phyloP scores from a whole-genome alignment of 2,329 filamentous ascomycete species.

The Fusarium sp. region DNA sequence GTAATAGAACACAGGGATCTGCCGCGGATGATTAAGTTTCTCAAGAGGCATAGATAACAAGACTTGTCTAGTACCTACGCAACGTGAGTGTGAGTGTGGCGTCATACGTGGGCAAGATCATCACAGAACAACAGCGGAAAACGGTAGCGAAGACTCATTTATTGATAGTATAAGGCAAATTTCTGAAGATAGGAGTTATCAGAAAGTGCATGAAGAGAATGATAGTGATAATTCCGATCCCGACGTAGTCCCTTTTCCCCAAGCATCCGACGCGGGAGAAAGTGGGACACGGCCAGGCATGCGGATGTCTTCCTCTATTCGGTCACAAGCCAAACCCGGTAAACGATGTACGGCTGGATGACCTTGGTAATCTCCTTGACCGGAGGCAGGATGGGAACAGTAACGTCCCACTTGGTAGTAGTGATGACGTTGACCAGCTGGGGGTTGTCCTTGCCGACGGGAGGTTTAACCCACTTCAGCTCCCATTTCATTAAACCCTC shows the following conservation, averaged over 20 bases:
- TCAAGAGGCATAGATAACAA: no score
- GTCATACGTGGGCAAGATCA: no score
- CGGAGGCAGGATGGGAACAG: not conserved
- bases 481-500: not conserved
- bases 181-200: not conserved
- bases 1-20: no score
- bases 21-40: no score
- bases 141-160: not conserved
- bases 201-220: not conserved
- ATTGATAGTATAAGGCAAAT: not conserved
- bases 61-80: no score
- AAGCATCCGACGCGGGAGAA: not conserved
- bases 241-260: not conserved
- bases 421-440: constrained; percentile 7
- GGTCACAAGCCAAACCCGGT: not conserved
- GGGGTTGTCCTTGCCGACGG: not conserved
- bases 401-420: constrained; percentile 6
- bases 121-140: not conserved
- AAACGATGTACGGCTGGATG: not conserved
- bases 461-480: constrained; percentile 5
- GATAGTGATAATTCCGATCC: not conserved
- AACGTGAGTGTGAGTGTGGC: no score
- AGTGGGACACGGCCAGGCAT: not conserved
- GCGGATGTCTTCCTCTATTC: not conserved
- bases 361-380: not conserved